A percentile compares a stretch with the other conserved stretches of the same genome.
phyloP scores from a whole-genome alignment of 2,329 filamentous ascomycete genomes.

The Penicillium concentricum region DNA sequence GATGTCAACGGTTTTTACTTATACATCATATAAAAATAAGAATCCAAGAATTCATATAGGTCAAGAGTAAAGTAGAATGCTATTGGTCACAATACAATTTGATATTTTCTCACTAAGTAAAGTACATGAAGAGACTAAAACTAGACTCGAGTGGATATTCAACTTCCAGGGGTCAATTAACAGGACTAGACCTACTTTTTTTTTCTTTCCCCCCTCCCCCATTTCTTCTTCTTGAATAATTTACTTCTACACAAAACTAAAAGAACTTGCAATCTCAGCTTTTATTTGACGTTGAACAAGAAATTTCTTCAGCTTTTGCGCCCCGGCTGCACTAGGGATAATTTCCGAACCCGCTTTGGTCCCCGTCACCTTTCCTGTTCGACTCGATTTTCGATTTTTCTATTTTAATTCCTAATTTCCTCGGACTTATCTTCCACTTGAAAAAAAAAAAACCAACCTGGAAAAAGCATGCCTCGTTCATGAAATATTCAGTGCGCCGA shows the following conservation, averaged over 20 bases:
- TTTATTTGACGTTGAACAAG: constrained; percentile 5
- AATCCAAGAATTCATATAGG: neutral
- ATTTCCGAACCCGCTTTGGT: constrained; percentile 22
- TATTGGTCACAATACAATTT: too few relatives aligned
- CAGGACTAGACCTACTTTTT: constrained; percentile 3
- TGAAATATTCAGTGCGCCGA: constrained; percentile 21
- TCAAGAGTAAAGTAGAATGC: too few relatives aligned
- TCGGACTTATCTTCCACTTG: constrained; percentile 1
- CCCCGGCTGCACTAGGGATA: constrained; percentile 20
- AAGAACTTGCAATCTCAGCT: constrained; percentile 3
- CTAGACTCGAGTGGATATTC: constrained; percentile 26
- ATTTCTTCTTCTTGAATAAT: constrained; percentile 1
- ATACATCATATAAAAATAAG: neutral
- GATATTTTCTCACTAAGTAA: too few relatives aligned
- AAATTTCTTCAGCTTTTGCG: constrained; percentile 10
- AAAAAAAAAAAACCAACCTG: neutral
- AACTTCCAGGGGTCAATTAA: constrained; percentile 23
- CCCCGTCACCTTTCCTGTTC: constrained; percentile 12
- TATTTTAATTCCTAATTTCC: neutral
- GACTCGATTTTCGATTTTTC: neutral
- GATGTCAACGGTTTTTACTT: constrained; percentile 18
- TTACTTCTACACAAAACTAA: constrained; percentile 2
- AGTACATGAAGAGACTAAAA: constrained; percentile 16
- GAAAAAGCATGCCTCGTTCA: constrained; percentile 20
- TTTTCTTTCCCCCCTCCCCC: constrained; percentile 3